Evolutionary conservation across 345 rosid species (phyloP).

Genomic region (Aquilaria yunnanensis): DNA sequence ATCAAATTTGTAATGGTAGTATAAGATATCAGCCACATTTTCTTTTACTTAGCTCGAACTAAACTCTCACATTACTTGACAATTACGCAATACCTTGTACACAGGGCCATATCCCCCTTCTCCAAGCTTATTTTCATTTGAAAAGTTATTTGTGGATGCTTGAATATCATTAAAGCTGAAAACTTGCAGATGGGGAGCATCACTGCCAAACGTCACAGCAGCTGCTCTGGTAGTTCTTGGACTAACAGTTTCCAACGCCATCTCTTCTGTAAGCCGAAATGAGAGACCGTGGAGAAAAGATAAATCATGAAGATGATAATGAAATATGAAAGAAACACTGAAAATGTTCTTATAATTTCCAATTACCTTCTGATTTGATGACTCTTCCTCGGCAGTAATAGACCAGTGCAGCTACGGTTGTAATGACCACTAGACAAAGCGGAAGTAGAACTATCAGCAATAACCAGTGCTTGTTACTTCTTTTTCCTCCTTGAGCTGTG

Average conservation of each 20-base stretch:
- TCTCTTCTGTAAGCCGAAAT: conserved; percentile 1
- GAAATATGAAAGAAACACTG: neutral
- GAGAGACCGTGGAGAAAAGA: neutral
- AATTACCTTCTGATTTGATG: conserved; percentile 18
- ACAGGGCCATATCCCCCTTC: conserved; percentile 21
- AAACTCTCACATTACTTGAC: neutral
- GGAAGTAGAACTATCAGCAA: conserved; percentile 19
- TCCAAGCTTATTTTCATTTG: conserved; percentile 15
- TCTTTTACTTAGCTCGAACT: too few relatives aligned
- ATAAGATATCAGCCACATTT: too few relatives aligned
- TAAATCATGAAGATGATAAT: neutral
- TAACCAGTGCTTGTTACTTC: conserved; percentile 3
- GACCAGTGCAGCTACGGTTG: neutral
- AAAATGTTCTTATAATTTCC: neutral
- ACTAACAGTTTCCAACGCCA: neutral
- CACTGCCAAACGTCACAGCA: conserved; percentile 1
- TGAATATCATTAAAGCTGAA: neutral
- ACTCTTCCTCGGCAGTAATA: conserved; percentile 15
- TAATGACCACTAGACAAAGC: conserved; percentile 11
- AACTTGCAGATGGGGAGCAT: conserved; percentile 7
- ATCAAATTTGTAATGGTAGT: neutral
- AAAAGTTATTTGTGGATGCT: conserved; percentile 13
- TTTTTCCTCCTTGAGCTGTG: neutral
- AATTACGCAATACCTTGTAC: neutral
- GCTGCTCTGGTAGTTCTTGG: neutral